Evolutionary conservation across 1,139 yeast species (phyloP).

Genomic region (Barnettozyma hawaiiensis): DNA sequence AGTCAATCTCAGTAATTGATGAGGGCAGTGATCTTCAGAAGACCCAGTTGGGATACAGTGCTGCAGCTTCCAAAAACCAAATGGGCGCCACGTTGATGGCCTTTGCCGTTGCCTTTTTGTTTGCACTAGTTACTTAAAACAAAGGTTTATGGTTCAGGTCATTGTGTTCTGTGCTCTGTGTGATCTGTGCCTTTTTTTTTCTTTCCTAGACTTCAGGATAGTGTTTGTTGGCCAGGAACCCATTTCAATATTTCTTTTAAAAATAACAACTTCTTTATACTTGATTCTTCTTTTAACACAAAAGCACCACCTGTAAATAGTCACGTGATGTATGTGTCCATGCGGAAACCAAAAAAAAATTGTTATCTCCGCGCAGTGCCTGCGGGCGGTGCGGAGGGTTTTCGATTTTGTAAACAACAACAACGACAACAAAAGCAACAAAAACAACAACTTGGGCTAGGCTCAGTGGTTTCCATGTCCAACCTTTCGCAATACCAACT

Average conservation of each 20-base stretch:
- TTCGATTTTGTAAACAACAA: too few species aligned
- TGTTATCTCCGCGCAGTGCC: conserved; percentile 3
- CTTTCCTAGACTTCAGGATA: not conserved
- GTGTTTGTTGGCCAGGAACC: not conserved
- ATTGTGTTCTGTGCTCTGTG: not conserved
- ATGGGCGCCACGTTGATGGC: not conserved
- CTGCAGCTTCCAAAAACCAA: not conserved
- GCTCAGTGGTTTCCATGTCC: not conserved
- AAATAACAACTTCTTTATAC: too few species aligned
- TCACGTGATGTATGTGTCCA: too few species aligned
- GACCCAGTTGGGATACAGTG: conserved; percentile 7
- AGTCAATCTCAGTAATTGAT: conserved; percentile 19
- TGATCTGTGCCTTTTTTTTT: not conserved
- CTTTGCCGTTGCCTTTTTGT: not conserved
- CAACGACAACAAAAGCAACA: too few species aligned
- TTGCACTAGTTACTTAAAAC: not conserved
- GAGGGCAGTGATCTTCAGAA: conserved; percentile 11
- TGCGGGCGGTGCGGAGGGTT: not conserved
- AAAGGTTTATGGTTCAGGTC: not conserved
- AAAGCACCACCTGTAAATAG: too few species aligned
- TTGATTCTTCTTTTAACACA: too few species aligned
- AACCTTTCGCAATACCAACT: not conserved
- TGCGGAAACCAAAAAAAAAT: too few species aligned
- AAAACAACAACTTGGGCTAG: too few species aligned
- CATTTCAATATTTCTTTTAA: too few species aligned